These are phyloP conservation scores for Ganoderma multipileum DNA, from an alignment of 1,284 basidiomycete species.

Conservation along the genomic window DNA sequence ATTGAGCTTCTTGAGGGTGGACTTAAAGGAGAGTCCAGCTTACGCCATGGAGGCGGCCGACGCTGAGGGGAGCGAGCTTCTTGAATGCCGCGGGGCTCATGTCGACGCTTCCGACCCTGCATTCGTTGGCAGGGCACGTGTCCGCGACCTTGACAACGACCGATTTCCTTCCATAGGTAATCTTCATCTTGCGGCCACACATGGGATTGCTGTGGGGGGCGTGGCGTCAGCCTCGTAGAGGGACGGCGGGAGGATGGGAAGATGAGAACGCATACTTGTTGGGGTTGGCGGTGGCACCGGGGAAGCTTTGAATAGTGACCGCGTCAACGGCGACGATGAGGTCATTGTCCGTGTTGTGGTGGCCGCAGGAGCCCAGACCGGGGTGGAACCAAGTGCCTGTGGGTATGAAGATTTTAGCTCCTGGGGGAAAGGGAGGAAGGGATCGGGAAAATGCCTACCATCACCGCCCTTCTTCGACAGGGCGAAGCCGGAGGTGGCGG, in stretches of 20 bases:
- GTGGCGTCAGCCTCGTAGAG: not conserved
- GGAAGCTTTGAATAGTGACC: constrained; percentile 27
- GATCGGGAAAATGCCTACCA: not conserved
- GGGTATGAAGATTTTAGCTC: constrained; percentile 1
- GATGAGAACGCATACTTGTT: constrained; percentile 15
- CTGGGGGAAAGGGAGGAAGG: not conserved
- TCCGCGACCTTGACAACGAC: constrained; percentile 50
- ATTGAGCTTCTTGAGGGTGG: too few relatives aligned
- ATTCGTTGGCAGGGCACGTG: constrained; percentile 45
- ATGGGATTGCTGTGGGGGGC: constrained; percentile 40
- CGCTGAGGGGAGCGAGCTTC: constrained; percentile 41
- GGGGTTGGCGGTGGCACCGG: constrained; percentile 26
- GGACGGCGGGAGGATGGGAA: not conserved
- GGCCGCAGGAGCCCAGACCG: constrained; percentile 30
- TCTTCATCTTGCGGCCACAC: constrained; percentile 42
- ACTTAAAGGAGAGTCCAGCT: constrained; percentile 27
- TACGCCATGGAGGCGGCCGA: constrained; percentile 32
- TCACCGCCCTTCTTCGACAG: constrained; percentile 19
- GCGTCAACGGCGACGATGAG: constrained; percentile 29
- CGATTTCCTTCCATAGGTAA: constrained; percentile 38
- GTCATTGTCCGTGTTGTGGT: constrained; percentile 28
- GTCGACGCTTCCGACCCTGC: constrained; percentile 47
- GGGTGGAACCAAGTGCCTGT: constrained; percentile 30
- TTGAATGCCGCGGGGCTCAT: constrained; percentile 49
- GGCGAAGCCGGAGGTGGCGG: constrained; percentile 20